Evolutionary conservation across 2,329 filamentous ascomycete genomes (phyloP), one percentile per base, ranked within the genome.

Genomic region (Aspergillus tamarii): DNA sequence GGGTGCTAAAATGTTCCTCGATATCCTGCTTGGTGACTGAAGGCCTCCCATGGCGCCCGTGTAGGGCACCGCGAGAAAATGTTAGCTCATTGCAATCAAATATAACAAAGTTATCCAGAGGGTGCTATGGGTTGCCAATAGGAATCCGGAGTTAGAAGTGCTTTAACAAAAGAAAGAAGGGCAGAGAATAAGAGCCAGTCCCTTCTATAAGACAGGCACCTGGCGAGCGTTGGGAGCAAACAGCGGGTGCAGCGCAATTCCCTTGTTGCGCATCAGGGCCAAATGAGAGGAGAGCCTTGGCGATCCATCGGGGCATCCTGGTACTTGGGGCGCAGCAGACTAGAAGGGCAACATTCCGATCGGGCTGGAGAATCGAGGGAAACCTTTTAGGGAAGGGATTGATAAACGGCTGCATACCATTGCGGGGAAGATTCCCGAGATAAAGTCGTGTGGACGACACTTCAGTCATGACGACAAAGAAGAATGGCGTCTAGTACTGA

Each of bases 11-110:
- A 82, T 98, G 94, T 74, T 89, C 88, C 83, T 98, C 94, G 79
- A 99, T 91, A 80, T 99, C 94, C 81, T 92, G 89, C 85, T 98
- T 98, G 82, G 94, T 97, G 84, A 92, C 94, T 96, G 83, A 78
- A 74, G 77, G 76, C 74, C 73, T 61, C 59, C 69, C 69, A 72
- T 45, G 61, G 63, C 72, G 69, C 74, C 73, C 61, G 5, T 65
- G 58, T 61, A 50, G 61, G 73, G 73, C 72, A 69, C 72, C 72
- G 67, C 67, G 63, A 62, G 52, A 64, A 69, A 64, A 69, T 65
- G 76, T 78, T 70, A 78, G 76, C 75, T 72, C 66, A 67, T 61
- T 61, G 66, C 63, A 59, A 70, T 67, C 58, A 70, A 72, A 64
- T 59, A 69, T 70, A 69, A 41, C 39, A 69, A 70, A 69, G 63